Percentiles rank a stretch among this genome's conserved stretches.
Conservation (phyloP, 2,329 filamentous ascomycete species). For the Epichloe elymi region DNA sequence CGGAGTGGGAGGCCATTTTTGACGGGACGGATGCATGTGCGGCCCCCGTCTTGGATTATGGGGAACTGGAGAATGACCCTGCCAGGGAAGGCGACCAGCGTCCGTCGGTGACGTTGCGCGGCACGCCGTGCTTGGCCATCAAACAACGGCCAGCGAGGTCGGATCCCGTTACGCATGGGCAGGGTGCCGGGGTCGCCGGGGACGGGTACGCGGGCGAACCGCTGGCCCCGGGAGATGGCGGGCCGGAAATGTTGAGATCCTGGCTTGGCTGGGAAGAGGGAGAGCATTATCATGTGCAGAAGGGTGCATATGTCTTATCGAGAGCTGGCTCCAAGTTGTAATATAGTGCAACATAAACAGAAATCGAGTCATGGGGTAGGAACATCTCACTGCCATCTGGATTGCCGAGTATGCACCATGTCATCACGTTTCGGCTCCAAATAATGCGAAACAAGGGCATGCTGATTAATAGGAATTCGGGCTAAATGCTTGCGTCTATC, state of each 20-base stretch:
- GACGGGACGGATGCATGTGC: conserved; percentile 87
- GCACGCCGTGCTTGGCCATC: conserved; percentile 56
- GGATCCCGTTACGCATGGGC: conserved; percentile 36
- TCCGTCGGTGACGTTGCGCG: conserved; percentile 53
- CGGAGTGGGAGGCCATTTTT: conserved; percentile 76
- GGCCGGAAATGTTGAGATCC: conserved; percentile 50
- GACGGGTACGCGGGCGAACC: conserved; percentile 50
- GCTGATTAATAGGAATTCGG: neutral
- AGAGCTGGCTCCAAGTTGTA: conserved; percentile 20
- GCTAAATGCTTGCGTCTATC: neutral
- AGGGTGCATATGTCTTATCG: conserved; percentile 46
- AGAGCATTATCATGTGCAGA: conserved; percentile 52
- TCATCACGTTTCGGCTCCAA: too few relatives aligned
- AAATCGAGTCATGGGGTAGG: neutral
- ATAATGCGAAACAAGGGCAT: too few relatives aligned
- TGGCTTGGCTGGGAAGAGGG: conserved; percentile 70
- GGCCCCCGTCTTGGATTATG: conserved; percentile 67
- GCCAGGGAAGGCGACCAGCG: conserved; percentile 54
- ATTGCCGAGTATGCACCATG: too few relatives aligned
- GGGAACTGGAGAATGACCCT: conserved; percentile 47
- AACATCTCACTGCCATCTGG: too few relatives aligned
- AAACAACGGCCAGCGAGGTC: conserved; percentile 25
- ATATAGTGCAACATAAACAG: neutral
- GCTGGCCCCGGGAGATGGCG: conserved; percentile 56
- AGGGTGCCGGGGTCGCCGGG: conserved; percentile 52